These are phyloP conservation scores for Suillus variegatus DNA, from an alignment of 768 basidiomycete genomes.

Conservation along the genomic window DNA sequence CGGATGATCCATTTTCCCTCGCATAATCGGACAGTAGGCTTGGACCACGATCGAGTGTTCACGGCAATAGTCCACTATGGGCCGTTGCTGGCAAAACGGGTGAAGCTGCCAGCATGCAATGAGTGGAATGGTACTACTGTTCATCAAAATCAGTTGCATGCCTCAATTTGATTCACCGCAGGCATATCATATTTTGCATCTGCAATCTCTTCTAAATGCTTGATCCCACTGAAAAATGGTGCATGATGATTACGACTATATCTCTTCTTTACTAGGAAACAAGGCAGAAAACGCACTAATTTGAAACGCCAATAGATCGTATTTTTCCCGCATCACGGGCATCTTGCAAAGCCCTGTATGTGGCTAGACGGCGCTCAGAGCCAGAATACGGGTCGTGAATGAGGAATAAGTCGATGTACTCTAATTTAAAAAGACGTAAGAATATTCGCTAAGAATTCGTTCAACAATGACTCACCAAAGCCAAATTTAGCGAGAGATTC, in stretches of 20 bases:
- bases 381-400: slow-evolving; percentile 76
- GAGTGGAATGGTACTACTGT: neutral
- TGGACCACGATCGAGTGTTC: slow-evolving; percentile 61
- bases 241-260: neutral
- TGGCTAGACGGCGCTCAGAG: slow-evolving; percentile 61
- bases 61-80: slow-evolving; percentile 75
- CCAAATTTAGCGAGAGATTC: slow-evolving; percentile 58
- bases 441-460: neutral
- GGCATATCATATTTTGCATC: slow-evolving; percentile 64
- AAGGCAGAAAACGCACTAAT: slow-evolving; percentile 55
- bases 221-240: slow-evolving; percentile 50
- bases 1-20: slow-evolving; percentile 55
- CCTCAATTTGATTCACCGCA: slow-evolving; percentile 83
- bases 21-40: slow-evolving; percentile 78
- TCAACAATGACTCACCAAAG: slow-evolving; percentile 46
- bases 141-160: slow-evolving; percentile 24
- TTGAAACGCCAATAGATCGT: slow-evolving; percentile 77
- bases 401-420: slow-evolving; percentile 73
- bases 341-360: slow-evolving; percentile 70
- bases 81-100: slow-evolving; percentile 78
- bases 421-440: slow-evolving; percentile 28
- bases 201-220: slow-evolving; percentile 75
- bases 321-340: slow-evolving; percentile 67
- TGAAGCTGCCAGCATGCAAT: slow-evolving; percentile 53
- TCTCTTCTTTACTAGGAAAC: neutral